These are phyloP conservation scores for Ophiocordyceps sinensis DNA, from an alignment of 2,329 filamentous ascomycete genomes.

Conservation along the genomic window DNA sequence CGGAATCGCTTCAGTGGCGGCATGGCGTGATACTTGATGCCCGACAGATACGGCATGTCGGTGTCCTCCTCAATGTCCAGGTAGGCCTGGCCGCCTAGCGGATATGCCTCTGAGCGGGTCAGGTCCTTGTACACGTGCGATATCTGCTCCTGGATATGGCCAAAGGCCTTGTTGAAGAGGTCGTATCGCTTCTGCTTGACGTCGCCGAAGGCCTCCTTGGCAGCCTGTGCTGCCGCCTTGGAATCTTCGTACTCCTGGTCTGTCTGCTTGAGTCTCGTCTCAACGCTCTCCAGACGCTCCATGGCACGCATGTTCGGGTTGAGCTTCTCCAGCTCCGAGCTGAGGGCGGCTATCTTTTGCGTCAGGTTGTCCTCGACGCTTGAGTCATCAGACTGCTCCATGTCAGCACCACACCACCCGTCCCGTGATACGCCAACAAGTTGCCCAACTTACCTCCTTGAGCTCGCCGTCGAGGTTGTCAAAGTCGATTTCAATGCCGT, in stretches of 20 bases:
- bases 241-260: conserved; percentile 85
- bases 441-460: conserved; percentile 45
- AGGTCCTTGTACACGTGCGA: conserved; percentile 88
- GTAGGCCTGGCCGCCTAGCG: conserved; percentile 78
- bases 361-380: conserved; percentile 61
- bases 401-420: conserved; percentile 19
- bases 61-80: conserved; percentile 87
- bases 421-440: neutral
- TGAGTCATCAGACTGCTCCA: conserved; percentile 52
- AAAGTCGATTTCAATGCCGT: conserved; percentile 86
- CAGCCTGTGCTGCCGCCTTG: conserved; percentile 55
- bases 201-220: conserved; percentile 70
- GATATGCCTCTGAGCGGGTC: conserved; percentile 79
- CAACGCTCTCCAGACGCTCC: conserved; percentile 76
- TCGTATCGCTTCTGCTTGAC: conserved; percentile 74
- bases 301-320: conserved; percentile 94
- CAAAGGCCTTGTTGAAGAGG: conserved; percentile 89
- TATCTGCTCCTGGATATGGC: conserved; percentile 91
- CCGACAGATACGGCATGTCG: conserved; percentile 90
- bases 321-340: conserved; percentile 76
- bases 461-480: conserved; percentile 68
- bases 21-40: conserved; percentile 98
- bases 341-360: conserved; percentile 62
- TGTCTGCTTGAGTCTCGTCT: conserved; percentile 66
- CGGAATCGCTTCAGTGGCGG: conserved; percentile 95